phyloP scores from a whole-genome alignment of 2,329 filamentous ascomycete species.

The Epichloe glyceriae region DNA sequence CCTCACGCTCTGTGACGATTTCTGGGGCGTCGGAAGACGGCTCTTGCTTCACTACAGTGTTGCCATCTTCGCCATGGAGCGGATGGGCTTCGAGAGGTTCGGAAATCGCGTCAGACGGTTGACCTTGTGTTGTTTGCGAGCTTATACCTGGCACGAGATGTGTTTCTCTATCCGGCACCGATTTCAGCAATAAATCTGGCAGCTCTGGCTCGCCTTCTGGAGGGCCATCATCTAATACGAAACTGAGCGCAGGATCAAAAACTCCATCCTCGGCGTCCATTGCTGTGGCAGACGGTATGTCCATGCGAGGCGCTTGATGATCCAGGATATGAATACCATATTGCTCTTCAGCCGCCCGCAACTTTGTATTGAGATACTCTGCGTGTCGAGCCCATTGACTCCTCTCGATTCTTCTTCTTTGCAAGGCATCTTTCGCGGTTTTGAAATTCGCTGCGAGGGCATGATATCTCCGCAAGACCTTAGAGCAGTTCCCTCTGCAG shows the following conservation, averaged over 20 bases:
- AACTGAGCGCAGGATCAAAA: constrained; percentile 1
- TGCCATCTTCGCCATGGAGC: neutral
- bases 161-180: neutral
- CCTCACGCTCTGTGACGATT: constrained; percentile 34
- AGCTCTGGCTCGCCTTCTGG: constrained; percentile 2
- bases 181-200: neutral
- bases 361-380: constrained; percentile 27
- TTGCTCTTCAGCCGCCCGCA: constrained; percentile 29
- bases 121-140: constrained; percentile 18
- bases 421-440: constrained; percentile 24
- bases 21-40: constrained; percentile 40
- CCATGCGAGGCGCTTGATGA: neutral
- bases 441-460: constrained; percentile 29
- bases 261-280: constrained; percentile 4
- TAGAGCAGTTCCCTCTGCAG: constrained; percentile 18
- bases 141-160: constrained; percentile 5
- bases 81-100: constrained; percentile 14
- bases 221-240: neutral
- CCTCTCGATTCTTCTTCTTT: constrained; percentile 28
- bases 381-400: constrained; percentile 34
- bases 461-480: constrained; percentile 27
- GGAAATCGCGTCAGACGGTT: constrained; percentile 11
- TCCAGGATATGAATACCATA: constrained; percentile 19
- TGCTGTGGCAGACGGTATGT: constrained; percentile 1
- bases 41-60: constrained; percentile 32